Evolutionary conservation across 345 rosid species (phyloP), one percentile per base, ranked within the genome.

Genomic region (Citrus trifoliata): DNA sequence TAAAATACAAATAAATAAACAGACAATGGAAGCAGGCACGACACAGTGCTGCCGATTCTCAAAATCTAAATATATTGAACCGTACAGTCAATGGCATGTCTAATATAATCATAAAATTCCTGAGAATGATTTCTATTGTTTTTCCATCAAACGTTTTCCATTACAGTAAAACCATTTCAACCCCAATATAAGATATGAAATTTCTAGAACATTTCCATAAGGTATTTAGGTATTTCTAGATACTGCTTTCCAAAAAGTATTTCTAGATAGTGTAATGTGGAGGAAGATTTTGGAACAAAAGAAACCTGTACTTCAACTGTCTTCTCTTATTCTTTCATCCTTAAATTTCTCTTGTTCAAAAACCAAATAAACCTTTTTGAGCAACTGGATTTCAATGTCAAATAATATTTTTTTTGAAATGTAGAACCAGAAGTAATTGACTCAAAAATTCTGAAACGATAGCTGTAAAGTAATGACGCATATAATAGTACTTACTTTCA

Each of bases 401-500:
- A 53, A 63, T 24, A 73, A 40, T 8, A 22, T 22, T 35, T 67
- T 22, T 35, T 67, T 53, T 16, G 76, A 53, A 71, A 33, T 2
- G 71, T 21, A 76, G 66, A n/a, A 75, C 70, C 22, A 56, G 35
- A 74, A 58, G 71, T 58, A 37, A 79, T 60, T 60, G 42, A 70
- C 58, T 51, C 64, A 22, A 78, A 53, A 33, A 71, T 73, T 33
- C 32, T 53, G 14, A 74, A 30, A 21, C 7, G 7, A 42, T 46
- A 42, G 28, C 67, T 53, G 33, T 32, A 66, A 46, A 37, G 77
- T 58, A 55, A 85, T 61, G 56, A 67, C 27, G 75, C 30, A 28
- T 22, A 74, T 32, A 63, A 63, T 38, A 65, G 33, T 61, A 87
- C 98, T 89, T 89, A 97, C 99, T 91, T 88, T 97, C 99, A 82